These are phyloP conservation scores for Lasiodiplodia gonubiensis DNA, from an alignment of 2,329 filamentous ascomycete genomes.

Conservation along the genomic window DNA sequence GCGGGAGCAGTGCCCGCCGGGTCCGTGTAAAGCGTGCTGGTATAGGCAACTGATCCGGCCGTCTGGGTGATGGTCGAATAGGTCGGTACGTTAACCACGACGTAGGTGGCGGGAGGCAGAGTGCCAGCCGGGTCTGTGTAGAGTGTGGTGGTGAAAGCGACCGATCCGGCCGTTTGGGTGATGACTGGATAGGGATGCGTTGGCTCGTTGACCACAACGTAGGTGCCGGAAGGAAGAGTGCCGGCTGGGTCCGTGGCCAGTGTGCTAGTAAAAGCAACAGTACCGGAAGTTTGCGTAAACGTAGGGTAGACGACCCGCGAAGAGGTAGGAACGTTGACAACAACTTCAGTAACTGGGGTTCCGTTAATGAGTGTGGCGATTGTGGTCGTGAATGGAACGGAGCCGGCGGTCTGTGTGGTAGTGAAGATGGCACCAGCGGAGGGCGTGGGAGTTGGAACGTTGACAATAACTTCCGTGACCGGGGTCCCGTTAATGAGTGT, in stretches of 20 bases:
- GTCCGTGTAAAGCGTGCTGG: neutral
- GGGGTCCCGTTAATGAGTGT: neutral
- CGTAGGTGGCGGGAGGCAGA: neutral
- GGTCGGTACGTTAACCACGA: neutral
- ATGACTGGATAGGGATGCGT: neutral
- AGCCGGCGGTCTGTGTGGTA: neutral
- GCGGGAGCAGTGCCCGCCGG: neutral
- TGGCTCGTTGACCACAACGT: neutral
- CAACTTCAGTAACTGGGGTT: neutral
- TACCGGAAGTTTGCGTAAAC: neutral
- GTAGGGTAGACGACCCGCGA: neutral
- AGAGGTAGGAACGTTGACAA: neutral
- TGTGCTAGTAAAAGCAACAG: neutral
- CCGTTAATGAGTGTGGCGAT: neutral
- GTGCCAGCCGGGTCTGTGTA: neutral
- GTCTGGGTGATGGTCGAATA: neutral
- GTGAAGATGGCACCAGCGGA: neutral
- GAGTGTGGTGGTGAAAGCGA: neutral
- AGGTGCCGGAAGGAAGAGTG: neutral
- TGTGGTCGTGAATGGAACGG: neutral
- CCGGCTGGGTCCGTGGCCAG: neutral
- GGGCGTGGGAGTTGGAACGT: too few species aligned
- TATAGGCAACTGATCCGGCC: neutral
- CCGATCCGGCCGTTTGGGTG: neutral
- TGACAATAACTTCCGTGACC: neutral